These are phyloP conservation scores for Pistacia atlantica DNA, from an alignment of 345 rosid genomes.

Conservation along the genomic window DNA sequence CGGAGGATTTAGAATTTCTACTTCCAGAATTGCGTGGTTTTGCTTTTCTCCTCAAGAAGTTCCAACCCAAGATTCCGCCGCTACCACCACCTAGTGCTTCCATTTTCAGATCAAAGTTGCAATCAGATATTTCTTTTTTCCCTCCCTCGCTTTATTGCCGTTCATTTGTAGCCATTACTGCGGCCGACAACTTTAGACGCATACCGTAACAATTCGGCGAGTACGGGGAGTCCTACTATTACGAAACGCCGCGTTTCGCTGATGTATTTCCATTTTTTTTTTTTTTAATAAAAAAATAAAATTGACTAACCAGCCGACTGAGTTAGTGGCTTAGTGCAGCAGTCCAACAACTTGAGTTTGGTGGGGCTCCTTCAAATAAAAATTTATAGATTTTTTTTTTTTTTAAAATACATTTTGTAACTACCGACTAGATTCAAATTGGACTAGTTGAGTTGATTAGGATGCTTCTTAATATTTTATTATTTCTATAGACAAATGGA, in stretches of 20 bases:
- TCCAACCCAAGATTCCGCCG: slow-evolving; percentile 70
- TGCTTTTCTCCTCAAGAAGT: slow-evolving; percentile 24
- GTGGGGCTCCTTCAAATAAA: too few species aligned
- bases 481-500: too few species aligned
- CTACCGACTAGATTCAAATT: too few species aligned
- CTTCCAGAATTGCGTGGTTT: slow-evolving; percentile 33
- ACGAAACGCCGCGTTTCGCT: slow-evolving; percentile 9
- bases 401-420: too few species aligned
- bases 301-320: too few species aligned
- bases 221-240: not conserved
- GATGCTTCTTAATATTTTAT: too few species aligned
- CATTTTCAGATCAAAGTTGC: slow-evolving; percentile 28
- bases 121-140: not conserved
- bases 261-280: too few species aligned
- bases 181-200: not conserved
- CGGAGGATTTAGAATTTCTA: slow-evolving; percentile 50
- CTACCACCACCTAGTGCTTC: slow-evolving; percentile 55
- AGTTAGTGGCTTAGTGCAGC: too few species aligned
- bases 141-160: not conserved
- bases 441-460: too few species aligned
- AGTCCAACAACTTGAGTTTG: too few species aligned
- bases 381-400: too few species aligned
- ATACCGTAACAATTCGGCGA: not conserved
- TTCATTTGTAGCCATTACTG: not conserved
- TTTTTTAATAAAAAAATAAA: too few species aligned